A percentile compares a stretch with the other conserved stretches of the same genome.
These are phyloP conservation scores for Yarrowia alimentaria DNA, from an alignment of 805 yeast genomes.

Conservation along the genomic window DNA sequence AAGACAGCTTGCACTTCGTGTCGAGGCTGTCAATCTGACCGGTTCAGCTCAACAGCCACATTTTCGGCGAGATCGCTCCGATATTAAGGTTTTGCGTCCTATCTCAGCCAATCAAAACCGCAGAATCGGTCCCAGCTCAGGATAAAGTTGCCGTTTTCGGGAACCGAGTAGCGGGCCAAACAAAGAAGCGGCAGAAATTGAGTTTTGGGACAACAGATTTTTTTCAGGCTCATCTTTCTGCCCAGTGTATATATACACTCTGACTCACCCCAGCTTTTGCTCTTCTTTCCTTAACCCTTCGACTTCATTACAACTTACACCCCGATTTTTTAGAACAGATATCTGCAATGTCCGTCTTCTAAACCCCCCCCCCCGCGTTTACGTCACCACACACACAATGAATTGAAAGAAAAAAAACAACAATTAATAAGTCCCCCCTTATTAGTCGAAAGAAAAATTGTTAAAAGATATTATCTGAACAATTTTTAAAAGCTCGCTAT, in stretches of 20 bases:
- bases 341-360: slow-evolving; percentile 29
- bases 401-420: slow-evolving; percentile 25
- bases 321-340: slow-evolving; percentile 2
- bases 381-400: slow-evolving; percentile 4
- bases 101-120: slow-evolving; percentile 15
- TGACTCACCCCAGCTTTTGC: slow-evolving; percentile 2
- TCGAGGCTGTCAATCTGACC: too few species aligned
- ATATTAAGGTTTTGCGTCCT: slow-evolving; percentile 9
- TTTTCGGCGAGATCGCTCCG: slow-evolving; percentile 26
- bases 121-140: too few species aligned
- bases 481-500: slow-evolving; percentile 28
- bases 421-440: slow-evolving; percentile 24
- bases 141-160: slow-evolving; percentile 27
- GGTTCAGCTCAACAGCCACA: too few species aligned
- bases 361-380: slow-evolving; percentile 24
- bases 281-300: slow-evolving; percentile 24
- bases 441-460: slow-evolving; percentile 28
- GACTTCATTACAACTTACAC: slow-evolving; percentile 8
- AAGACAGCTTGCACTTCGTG: too few species aligned
- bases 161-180: background rate
- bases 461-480: slow-evolving; percentile 20
- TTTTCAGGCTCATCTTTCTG: too few species aligned
- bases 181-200: background rate
- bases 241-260: slow-evolving; percentile 28
- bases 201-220: background rate